Conservation (phyloP, 1,284 basidiomycete genomes). For the Moesziomyces parantarcticus region DNA sequence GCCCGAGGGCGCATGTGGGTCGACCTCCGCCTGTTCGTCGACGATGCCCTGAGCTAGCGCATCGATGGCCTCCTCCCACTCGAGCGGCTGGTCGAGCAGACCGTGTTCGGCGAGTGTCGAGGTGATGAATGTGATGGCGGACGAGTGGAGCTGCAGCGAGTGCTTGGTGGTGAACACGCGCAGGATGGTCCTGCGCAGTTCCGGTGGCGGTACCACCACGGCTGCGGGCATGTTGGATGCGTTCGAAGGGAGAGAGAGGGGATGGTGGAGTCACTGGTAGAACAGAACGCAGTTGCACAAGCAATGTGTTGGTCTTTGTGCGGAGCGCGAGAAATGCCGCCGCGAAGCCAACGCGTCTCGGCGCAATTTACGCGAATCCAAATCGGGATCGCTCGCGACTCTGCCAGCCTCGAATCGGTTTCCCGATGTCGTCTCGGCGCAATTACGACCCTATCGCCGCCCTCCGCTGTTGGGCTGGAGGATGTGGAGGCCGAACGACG, state of each 20-base stretch:
- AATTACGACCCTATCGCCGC: constrained; percentile 5
- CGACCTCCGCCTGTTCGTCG: constrained; percentile 43
- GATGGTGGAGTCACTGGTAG: background rate
- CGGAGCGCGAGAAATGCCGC: background rate
- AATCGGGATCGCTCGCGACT: background rate
- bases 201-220: constrained; percentile 34
- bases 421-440: background rate
- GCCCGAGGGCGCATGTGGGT: background rate
- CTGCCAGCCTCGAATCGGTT: background rate
- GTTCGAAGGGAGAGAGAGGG: background rate
- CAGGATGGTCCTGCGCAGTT: constrained; percentile 58
- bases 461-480: too few relatives aligned
- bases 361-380: constrained; percentile 25
- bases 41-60: constrained; percentile 62
- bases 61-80: constrained; percentile 64
- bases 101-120: constrained; percentile 59
- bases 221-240: background rate
- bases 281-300: background rate
- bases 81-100: constrained; percentile 49
- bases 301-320: constrained; percentile 20
- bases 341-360: constrained; percentile 4
- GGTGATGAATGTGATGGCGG: constrained; percentile 62
- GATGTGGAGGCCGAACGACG: constrained; percentile 14
- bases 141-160: constrained; percentile 63
- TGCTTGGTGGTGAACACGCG: constrained; percentile 63